Evolutionary conservation across 2,329 filamentous ascomycete genomes (phyloP).

Genomic region (Xylaria sp.): DNA sequence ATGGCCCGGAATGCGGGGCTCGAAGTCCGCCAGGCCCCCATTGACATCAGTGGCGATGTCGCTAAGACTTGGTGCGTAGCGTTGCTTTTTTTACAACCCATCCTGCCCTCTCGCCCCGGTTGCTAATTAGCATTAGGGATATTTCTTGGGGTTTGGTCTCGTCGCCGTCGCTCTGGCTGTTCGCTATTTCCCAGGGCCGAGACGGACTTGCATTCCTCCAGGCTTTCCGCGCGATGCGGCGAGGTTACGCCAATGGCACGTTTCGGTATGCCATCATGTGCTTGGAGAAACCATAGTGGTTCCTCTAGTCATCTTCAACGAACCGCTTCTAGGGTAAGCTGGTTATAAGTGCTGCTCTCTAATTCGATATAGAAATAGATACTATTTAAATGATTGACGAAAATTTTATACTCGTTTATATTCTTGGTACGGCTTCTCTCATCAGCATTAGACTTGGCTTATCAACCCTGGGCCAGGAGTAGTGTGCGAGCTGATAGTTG

Average conservation of each 20-base stretch:
- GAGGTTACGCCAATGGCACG: conserved; percentile 67
- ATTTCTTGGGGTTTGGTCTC: conserved; percentile 70
- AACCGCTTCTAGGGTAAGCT: neutral
- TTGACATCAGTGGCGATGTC: conserved; percentile 68
- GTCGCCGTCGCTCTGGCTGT: conserved; percentile 69
- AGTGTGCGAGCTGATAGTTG: neutral
- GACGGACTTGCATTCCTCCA: conserved; percentile 70
- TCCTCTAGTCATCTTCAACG: neutral
- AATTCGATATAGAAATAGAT: neutral
- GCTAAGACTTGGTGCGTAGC: conserved; percentile 66
- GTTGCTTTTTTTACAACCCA: neutral
- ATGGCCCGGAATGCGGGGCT: conserved; percentile 62
- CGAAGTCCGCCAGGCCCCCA: conserved; percentile 56
- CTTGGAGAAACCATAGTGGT: conserved; percentile 57
- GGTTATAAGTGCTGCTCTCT: neutral
- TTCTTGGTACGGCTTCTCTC: neutral
- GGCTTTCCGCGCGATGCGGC: conserved; percentile 69
- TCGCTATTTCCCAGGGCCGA: conserved; percentile 68
- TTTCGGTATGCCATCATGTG: conserved; percentile 69
- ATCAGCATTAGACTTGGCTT: neutral
- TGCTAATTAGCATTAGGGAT: conserved; percentile 56
- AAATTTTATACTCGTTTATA: neutral
- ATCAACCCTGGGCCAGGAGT: neutral
- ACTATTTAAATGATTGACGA: neutral
- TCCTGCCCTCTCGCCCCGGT: neutral